A percentile compares a stretch with the other conserved stretches of the same genome.
phyloP scores from a whole-genome alignment of 371 early-diverging fungal genomes.

The Smittium culicis region DNA sequence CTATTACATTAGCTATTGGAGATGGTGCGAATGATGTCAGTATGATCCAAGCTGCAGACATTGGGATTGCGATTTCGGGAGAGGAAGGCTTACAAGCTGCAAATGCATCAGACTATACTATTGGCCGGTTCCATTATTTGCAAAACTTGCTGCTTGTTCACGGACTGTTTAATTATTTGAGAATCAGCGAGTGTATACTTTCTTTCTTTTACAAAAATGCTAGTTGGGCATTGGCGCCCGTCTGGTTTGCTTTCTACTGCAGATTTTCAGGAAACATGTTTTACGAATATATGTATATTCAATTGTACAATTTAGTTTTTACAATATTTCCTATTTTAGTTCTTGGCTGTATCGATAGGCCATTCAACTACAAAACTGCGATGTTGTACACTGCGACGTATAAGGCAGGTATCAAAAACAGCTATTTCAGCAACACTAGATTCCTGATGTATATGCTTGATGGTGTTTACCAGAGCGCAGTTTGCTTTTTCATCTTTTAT shows the following conservation, averaged over 20 bases:
- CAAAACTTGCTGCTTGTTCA: slow-evolving; percentile 62
- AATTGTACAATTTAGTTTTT: slow-evolving; percentile 66
- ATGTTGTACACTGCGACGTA: slow-evolving; percentile 58
- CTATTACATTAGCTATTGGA: slow-evolving; percentile 83
- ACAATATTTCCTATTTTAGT: slow-evolving; percentile 56
- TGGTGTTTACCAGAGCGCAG: slow-evolving; percentile 76
- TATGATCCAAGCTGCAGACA: slow-evolving; percentile 89
- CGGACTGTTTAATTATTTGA: slow-evolving; percentile 79
- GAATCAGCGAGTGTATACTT: slow-evolving; percentile 79
- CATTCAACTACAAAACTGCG: slow-evolving; percentile 28
- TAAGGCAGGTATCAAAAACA: slow-evolving; percentile 65
- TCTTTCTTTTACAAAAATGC: slow-evolving; percentile 90
- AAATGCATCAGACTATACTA: slow-evolving; percentile 81
- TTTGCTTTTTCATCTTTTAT: slow-evolving; percentile 62
- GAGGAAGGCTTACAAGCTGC: slow-evolving; percentile 85
- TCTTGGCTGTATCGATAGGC: slow-evolving; percentile 36
- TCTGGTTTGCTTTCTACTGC: slow-evolving; percentile 78
- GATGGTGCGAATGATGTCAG: slow-evolving; percentile 97
- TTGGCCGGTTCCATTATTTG: slow-evolving; percentile 85
- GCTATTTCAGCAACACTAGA: slow-evolving; percentile 60
- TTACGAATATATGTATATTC: slow-evolving; percentile 74
- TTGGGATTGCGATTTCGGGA: slow-evolving; percentile 89
- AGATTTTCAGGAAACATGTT: slow-evolving; percentile 66
- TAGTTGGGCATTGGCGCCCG: slow-evolving; percentile 64
- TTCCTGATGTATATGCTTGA: slow-evolving; percentile 75